Evolutionary conservation across 1,139 yeast species (phyloP).

Genomic region (Debaryomyces fabryi): DNA sequence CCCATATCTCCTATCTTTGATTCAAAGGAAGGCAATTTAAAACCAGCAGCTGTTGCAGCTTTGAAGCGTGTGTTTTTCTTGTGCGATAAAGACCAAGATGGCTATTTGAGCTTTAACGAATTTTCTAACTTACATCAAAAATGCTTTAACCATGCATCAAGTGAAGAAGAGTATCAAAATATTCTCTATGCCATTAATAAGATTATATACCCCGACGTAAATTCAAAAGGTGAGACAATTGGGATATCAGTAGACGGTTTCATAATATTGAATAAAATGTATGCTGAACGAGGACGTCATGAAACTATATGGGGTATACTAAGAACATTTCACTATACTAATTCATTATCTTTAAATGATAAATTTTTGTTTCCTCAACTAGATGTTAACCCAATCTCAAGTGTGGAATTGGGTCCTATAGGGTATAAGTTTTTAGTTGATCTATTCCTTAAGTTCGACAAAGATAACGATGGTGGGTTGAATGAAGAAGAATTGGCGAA

Average conservation of each 20-base stretch:
- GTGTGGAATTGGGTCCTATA: constrained; percentile 90
- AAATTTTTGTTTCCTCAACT: constrained; percentile 74
- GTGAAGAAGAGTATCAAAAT: constrained; percentile 31
- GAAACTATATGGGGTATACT: constrained; percentile 96
- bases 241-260: constrained; percentile 82
- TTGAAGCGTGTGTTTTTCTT: constrained; percentile 79
- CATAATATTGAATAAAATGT: constrained; percentile 70
- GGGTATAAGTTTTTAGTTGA: constrained; percentile 94
- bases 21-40: constrained; percentile 82
- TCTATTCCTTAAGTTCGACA: constrained; percentile 80
- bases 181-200: constrained; percentile 30
- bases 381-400: constrained; percentile 74
- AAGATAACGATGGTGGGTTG: constrained; percentile 94
- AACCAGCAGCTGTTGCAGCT: constrained; percentile 77
- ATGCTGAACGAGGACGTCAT: constrained; percentile 89
- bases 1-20: constrained; percentile 95
- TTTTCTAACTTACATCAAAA: constrained; percentile 67
- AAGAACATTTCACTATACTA: constrained; percentile 85
- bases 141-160: constrained; percentile 62
- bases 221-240: constrained; percentile 19
- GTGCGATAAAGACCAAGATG: constrained; percentile 90
- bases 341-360: constrained; percentile 82
- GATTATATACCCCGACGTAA: constrained; percentile 29
- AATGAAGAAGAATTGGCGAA: constrained; percentile 68
- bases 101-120: constrained; percentile 70